Evolutionary conservation across 2,329 filamentous ascomycete genomes (phyloP), one percentile per base, ranked within the genome.

Genomic region (Clonostachys rhizophaga): DNA sequence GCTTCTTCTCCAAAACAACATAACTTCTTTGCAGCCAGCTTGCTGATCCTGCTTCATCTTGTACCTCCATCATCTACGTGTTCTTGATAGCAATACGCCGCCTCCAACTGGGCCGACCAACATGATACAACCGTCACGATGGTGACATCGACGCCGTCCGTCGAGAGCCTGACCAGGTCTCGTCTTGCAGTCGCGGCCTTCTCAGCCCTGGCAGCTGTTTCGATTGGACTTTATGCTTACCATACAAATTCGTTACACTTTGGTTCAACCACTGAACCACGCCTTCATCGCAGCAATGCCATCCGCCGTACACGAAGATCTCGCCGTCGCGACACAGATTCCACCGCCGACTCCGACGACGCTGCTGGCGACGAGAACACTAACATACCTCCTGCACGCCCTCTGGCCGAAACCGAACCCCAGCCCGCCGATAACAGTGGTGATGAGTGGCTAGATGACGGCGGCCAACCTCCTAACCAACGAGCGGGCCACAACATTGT

Each of bases 401-500:
- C 11, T 11, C 36, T 39, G 11, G 36, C 14, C 14, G 36, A 18
- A 13, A 20, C 40, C 40, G 40, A 42, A 20, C 6, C 16, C 13
- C 20, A n/a, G 10, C 10, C 67, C 52, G 69, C 68, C 51, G 64
- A 67, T 5, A 72, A 76, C 44, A 74, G 77, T 49, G 81, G 76
- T 76, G 78, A 70, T 64, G 74, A 77, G 50, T 75, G 78, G 18
- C 57, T 63, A 36, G 51, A 57, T 47, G 62, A 61, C 14, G 14
- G 14, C 14, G 36, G 14, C 14, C 62, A 64, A 47, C 63, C 70
- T 47, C 61, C 69, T 33, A 61, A 70, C 34, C 72, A 74, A 50
- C 73, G 75, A 48, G 78, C 71, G 34, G 89, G 88, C 7, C 88
- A 94, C 58, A 91, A 91, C 50, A 83, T 95, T 43, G 86, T 95